These are phyloP conservation scores for Fusarium stilboides DNA, from an alignment of 2,329 filamentous ascomycete genomes.

Conservation along the genomic window DNA sequence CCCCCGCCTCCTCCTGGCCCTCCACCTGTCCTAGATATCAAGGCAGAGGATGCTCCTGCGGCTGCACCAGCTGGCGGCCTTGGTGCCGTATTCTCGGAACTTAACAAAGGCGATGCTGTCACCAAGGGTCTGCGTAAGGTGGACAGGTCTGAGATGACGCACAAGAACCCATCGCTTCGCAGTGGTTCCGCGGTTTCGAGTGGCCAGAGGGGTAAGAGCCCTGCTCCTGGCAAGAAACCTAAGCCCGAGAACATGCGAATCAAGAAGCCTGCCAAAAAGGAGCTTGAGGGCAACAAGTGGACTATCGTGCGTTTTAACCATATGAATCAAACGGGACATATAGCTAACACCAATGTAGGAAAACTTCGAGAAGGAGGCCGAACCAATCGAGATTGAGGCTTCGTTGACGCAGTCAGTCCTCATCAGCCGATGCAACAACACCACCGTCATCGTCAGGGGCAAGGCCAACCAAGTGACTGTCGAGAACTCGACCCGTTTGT, in stretches of 20 bases:
- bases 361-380: constrained; percentile 85
- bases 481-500: constrained; percentile 89
- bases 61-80: constrained; percentile 76
- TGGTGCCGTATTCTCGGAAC: constrained; percentile 89
- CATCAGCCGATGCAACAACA: constrained; percentile 92
- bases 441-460: constrained; percentile 88
- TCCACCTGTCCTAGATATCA: constrained; percentile 75
- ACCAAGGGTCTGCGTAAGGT: constrained; percentile 93
- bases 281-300: constrained; percentile 93
- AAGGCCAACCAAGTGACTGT: constrained; percentile 98
- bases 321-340: background rate
- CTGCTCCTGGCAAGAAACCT: constrained; percentile 88
- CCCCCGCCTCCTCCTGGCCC: constrained; percentile 72
- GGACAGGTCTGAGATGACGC: constrained; percentile 95
- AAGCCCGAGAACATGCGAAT: constrained; percentile 88
- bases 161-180: constrained; percentile 94
- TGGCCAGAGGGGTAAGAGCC: constrained; percentile 80
- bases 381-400: constrained; percentile 85
- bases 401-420: constrained; percentile 89
- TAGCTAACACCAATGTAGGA: constrained; percentile 67
- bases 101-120: constrained; percentile 91
- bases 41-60: constrained; percentile 56
- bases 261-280: constrained; percentile 85
- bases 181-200: constrained; percentile 79
- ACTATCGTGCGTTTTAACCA: constrained; percentile 72